Evolutionary conservation across 2,329 filamentous ascomycete species (phyloP).

Genomic region (Epichloe sibirici): DNA sequence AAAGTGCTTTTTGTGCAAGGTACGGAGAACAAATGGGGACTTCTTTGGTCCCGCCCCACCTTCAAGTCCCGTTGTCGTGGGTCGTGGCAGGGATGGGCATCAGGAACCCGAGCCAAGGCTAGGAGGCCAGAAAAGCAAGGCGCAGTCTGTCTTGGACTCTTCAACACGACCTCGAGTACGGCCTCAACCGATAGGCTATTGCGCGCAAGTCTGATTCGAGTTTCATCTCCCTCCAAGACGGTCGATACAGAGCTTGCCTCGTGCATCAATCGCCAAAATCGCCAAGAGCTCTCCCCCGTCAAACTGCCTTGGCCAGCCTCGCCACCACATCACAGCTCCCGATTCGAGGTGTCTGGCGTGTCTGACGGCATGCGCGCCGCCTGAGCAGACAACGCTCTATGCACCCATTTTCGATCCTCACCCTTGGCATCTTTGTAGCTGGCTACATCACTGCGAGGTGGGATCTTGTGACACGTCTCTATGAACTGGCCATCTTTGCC

Average conservation of each 20-base stretch:
- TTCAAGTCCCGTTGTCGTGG: conserved; percentile 1
- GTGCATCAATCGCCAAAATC: background rate
- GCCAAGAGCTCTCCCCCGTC: background rate
- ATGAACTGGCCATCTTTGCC: conserved; percentile 93
- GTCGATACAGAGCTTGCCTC: background rate
- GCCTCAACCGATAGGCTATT: background rate
- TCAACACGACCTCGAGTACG: background rate
- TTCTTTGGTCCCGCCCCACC: conserved; percentile 1
- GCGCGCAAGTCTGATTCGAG: background rate
- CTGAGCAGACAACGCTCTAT: conserved; percentile 47
- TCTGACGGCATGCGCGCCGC: conserved; percentile 32
- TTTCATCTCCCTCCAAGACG: background rate
- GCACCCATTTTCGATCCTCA: conserved; percentile 96
- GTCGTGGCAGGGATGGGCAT: conserved; percentile 4
- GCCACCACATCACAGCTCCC: conserved; percentile 1
- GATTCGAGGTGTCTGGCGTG: background rate
- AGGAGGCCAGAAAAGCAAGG: conserved; percentile 1
- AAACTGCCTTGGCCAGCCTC: background rate
- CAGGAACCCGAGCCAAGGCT: background rate
- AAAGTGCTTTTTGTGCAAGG: no score
- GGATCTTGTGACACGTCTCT: conserved; percentile 92
- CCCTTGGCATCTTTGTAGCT: conserved; percentile 96
- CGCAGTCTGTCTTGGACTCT: background rate
- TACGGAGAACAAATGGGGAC: no score
- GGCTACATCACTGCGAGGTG: conserved; percentile 99